Percentiles rank a stretch among this genome's conserved stretches.
Evolutionary conservation across 805 yeast species (phyloP).

Genomic region (Suhomyces vadensis): DNA sequence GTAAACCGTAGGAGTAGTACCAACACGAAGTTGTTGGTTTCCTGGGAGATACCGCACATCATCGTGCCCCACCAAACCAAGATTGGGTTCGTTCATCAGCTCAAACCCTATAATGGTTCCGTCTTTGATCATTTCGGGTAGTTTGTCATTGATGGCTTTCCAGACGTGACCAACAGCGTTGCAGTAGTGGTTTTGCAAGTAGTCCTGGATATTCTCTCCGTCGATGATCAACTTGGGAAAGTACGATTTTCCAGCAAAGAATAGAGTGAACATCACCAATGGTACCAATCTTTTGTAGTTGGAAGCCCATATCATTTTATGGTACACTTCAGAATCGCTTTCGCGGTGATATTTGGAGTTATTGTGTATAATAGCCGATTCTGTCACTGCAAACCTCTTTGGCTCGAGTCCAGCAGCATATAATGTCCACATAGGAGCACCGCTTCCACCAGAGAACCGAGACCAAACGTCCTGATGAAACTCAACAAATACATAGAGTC

Average conservation of each 20-base stretch:
- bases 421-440: constrained; percentile 93
- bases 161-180: constrained; percentile 48
- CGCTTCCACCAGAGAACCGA: constrained; percentile 83
- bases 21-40: constrained; percentile 66
- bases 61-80: constrained; percentile 67
- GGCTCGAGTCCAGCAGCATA: constrained; percentile 89
- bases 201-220: constrained; percentile 76
- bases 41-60: constrained; percentile 58
- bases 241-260: constrained; percentile 73
- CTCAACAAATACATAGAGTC: constrained; percentile 76
- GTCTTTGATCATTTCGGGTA: constrained; percentile 35
- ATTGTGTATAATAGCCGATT: constrained; percentile 80
- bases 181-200: constrained; percentile 63
- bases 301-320: constrained; percentile 92
- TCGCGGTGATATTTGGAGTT: constrained; percentile 37
- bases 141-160: constrained; percentile 24
- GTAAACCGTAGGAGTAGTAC: constrained; percentile 80
- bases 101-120: constrained; percentile 78
- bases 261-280: constrained; percentile 80
- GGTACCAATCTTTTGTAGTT: constrained; percentile 77
- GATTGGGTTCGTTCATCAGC: constrained; percentile 80
- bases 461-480: constrained; percentile 97
- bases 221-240: constrained; percentile 76
- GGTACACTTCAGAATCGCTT: constrained; percentile 48
- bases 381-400: constrained; percentile 62